Evolutionary conservation across 495 filamentous ascomycete genomes (phyloP), one percentile per base, ranked within the genome.

Genomic region (Aspergillus bridgeri): DNA sequence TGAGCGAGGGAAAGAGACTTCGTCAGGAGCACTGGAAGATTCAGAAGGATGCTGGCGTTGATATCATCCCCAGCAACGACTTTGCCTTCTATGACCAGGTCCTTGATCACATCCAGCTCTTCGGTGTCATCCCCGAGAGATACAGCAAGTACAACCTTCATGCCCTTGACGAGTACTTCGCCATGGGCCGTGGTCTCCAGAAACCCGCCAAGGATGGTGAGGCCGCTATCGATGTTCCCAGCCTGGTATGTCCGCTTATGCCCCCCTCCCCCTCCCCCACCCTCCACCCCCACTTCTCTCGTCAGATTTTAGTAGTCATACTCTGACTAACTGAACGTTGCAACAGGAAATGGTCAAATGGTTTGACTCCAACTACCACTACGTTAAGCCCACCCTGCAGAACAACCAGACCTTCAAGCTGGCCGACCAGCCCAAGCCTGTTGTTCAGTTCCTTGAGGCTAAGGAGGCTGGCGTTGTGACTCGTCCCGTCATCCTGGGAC

Each of bases 311-410:
- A 8, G 27, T 6, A 18, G 9, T 51, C 15, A 6, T 44, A 54
- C 42, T 42, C 24, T 53, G 47, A 44, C 60, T 62, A 61, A 63
- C 51, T 42, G 13, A 21, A 13, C 19, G 11, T 13, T 13, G 15
- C 22, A 52, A 56, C 43, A 86, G 81, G 94, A 98, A 83, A 98
- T 98, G 94, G 94, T 98, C 54, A 98, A 98, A 81, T 98, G 95
- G 94, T 98, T 98, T 74, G 94, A 98, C 83, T 96, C 91, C 63
- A 98, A 98, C 87, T 98, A 98, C 86, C 94, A 98, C 84, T 98
- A 98, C 80, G 94, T 98, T 77, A 97, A 97, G 85, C 94, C 94
- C 57, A 96, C 94, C 58, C 83, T 98, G 56, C 89, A 96, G 76
- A 88, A 97, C 78, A 87, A 89, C 82, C 94, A 98, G 84, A 84